Evolutionary conservation across 148 eudicot species (phyloP).

Genomic region (Simmondsia chinensis): DNA sequence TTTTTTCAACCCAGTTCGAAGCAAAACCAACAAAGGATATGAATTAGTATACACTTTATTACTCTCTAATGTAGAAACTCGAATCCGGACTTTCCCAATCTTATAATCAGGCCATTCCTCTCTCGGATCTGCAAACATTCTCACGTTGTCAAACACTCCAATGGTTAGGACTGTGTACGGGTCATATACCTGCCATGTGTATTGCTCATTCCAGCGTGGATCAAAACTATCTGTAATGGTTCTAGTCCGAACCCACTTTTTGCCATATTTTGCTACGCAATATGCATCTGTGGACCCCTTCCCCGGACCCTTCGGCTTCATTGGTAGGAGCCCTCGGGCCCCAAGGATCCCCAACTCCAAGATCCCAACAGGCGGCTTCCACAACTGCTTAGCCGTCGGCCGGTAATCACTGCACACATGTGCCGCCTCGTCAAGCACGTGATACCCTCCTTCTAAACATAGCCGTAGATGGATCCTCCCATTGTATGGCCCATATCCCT

Average conservation of each 20-base stretch:
- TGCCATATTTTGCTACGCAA: constrained; percentile 95
- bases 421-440: constrained; percentile 95
- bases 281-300: constrained; percentile 95
- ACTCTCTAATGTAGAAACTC: constrained; percentile 84
- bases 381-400: constrained; percentile 90
- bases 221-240: constrained; percentile 71
- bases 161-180: constrained; percentile 90
- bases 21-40: constrained; percentile 65
- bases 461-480: constrained; percentile 65
- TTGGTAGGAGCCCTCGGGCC: constrained; percentile 74
- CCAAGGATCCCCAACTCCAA: constrained; percentile 90
- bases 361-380: constrained; percentile 83
- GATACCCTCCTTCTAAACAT: constrained; percentile 96
- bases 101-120: constrained; percentile 71
- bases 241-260: constrained; percentile 91
- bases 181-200: constrained; percentile 98
- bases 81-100: constrained; percentile 75
- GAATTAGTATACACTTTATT: constrained; percentile 83
- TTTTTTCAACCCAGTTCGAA: constrained; percentile 61
- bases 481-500: constrained; percentile 46
- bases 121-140: constrained; percentile 43
- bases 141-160: constrained; percentile 92
- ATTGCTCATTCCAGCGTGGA: constrained; percentile 99
- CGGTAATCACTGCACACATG: constrained; percentile 90
- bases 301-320: constrained; percentile 69